Evolutionary conservation across 2,329 filamentous ascomycete species (phyloP), one percentile per base, ranked within the genome.

Genomic region (Ophiostoma piceae): DNA sequence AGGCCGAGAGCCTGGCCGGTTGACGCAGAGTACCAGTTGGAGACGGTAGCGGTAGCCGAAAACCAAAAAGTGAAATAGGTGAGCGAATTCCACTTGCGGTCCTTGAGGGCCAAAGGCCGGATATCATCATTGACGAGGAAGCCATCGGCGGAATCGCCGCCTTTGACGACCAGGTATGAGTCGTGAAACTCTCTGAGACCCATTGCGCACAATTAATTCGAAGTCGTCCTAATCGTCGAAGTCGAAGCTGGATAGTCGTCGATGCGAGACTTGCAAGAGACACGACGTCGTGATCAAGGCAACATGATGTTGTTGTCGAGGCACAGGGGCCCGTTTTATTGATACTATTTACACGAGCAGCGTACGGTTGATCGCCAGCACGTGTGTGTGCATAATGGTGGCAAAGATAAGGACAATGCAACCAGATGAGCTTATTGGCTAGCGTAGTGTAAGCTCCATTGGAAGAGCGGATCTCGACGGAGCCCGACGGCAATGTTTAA

Each of bases 1-100:
- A 85, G 75, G 11, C 83, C 83, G 9, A 80, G 72, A 2, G 80
- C 76, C 73, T 80, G 78, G 1, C 77, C 80, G 4, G 80, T 77
- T 9, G 37, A 47, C 4, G 65, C 65, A 6, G 78, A 76, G 74
- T 82, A 80, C 75, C 79, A 71, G 70, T 78, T 79, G 32, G 77
- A 77, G 5, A 80, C 78, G 29, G 79, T 79, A 39, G 78, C 78
- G 8, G 76, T 75, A 57, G 79, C 78, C 60, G 79, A 79, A 73
- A 82, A 81, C 80, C 80, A 82, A 71, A 81, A 82, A 6, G 76
- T 76, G 6, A 80, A 73, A 72, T 82, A 82, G 0, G 80, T 80
- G 71, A 75, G 74, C 51, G 76, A 74, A 19, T 76, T 78, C 80
- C 80, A 82, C 39, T 79, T 82, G 12, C 80, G 74, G 72, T 82